Evolutionary conservation across 345 rosid genomes (phyloP), one percentile per base, ranked within the genome.

Genomic region (Arabis alpina): DNA sequence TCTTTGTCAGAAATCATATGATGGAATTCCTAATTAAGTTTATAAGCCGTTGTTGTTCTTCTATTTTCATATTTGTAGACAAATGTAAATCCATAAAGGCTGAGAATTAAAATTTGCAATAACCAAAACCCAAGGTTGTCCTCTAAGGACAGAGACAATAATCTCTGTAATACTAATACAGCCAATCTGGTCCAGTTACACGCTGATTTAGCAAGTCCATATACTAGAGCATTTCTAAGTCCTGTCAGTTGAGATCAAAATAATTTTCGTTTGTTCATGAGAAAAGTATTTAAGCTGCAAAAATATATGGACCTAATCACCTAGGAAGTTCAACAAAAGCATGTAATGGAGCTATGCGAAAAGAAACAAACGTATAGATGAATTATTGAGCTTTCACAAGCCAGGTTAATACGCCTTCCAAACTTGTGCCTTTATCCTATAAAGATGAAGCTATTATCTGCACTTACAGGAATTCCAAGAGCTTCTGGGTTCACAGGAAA

Each of bases 401-500:
- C 16, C n/a, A 13, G 6, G 32, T 7, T 43, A 6, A 36, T 4
- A 14, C 10, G 39, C 11, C 23, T 23, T 28, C 39, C 4, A 32
- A 41, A 40, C 32, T 3, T 10, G 66, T 41, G 44, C 4, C 0
- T n/a, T 12, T 24, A 55, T 8, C 4, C 2, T 30, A 41, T 7
- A 34, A 49, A 40, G 5, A 58, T 1, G 19, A 13, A 62, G 28
- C 13, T 1, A 52, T 60, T 15, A 27, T 53, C 11, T 58, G 9
- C n/a, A 79, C 93, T 89, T 82, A 94, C 99, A 63, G 98, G 99
- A 73, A 94, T 91, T 71, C 97, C 98, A 63, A 94, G 82, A 81
- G 98, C 96, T 80, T 86, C 90, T 27, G 99, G 97, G 74, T 94
- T 82, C 76, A 94, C 98, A 37, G 99, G 99, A 64, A 57, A 80